Evolutionary conservation across 2,329 filamentous ascomycete genomes (phyloP).

Genomic region (Camillea tinctor): DNA sequence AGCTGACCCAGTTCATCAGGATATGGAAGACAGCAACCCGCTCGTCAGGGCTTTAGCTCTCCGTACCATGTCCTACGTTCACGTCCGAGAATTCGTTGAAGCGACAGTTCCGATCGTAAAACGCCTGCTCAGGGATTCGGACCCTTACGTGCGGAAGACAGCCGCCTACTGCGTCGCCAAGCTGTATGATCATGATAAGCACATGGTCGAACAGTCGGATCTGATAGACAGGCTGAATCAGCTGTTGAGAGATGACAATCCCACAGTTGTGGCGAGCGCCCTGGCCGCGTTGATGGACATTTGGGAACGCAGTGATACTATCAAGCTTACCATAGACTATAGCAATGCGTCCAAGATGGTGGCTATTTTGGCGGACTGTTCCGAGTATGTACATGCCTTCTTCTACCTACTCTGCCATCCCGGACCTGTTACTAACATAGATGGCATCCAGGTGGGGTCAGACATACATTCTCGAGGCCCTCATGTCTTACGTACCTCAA

Average conservation of each 20-base stretch:
- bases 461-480: conserved; percentile 94
- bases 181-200: conserved; percentile 92
- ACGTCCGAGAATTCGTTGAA: conserved; percentile 93
- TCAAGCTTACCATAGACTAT: conserved; percentile 98
- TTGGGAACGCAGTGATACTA: conserved; percentile 95
- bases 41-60: conserved; percentile 88
- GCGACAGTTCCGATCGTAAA: conserved; percentile 84
- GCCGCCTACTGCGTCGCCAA: conserved; percentile 96
- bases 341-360: conserved; percentile 97
- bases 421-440: not conserved
- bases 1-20: conserved; percentile 48
- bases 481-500: conserved; percentile 97
- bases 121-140: conserved; percentile 75
- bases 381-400: conserved; percentile 66
- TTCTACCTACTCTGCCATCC: not conserved
- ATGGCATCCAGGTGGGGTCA: conserved; percentile 77
- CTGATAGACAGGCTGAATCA: conserved; percentile 88
- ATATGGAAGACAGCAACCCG: conserved; percentile 91
- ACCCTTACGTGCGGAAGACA: conserved; percentile 97
- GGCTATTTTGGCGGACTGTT: conserved; percentile 92
- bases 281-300: conserved; percentile 93
- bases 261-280: conserved; percentile 93
- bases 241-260: conserved; percentile 92
- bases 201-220: conserved; percentile 85
- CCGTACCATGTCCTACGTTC: conserved; percentile 95